Conservation (phyloP, 306 rosid species). For the Rosa persica region DNA sequence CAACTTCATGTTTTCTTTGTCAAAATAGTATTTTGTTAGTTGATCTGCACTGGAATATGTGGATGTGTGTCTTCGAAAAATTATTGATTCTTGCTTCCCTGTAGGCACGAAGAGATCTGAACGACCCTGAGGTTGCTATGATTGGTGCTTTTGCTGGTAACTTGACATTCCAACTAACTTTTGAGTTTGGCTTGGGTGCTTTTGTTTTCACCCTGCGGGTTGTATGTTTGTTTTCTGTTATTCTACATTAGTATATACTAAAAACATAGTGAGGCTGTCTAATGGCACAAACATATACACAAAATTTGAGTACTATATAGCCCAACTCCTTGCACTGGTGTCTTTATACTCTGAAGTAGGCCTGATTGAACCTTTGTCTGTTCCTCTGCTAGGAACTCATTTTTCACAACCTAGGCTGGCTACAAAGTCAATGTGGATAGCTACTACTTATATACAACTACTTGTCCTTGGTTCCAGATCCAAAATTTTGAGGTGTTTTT, state of each 20-base stretch:
- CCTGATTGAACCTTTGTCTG: background rate
- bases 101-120: slow-evolving; percentile 77
- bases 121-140: slow-evolving; percentile 85
- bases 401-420: slow-evolving; percentile 1
- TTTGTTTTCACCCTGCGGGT: background rate
- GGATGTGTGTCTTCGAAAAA: background rate
- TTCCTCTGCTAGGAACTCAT: background rate
- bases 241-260: too few species aligned
- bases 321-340: background rate
- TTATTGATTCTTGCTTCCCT: slow-evolving; percentile 21
- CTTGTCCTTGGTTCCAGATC: background rate
- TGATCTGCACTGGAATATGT: background rate
- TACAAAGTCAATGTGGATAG: background rate
- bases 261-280: background rate
- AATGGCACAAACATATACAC: background rate
- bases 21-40: background rate
- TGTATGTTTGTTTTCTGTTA: background rate
- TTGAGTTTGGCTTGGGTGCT: background rate
- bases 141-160: slow-evolving; percentile 92
- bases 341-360: background rate
- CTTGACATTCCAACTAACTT: slow-evolving; percentile 21
- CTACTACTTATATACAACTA: background rate
- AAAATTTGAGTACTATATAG: background rate
- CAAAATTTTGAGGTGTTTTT: background rate
- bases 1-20: background rate